Conservation (phyloP, 306 rosid genomes). For the Lathyrus aphaca region DNA sequence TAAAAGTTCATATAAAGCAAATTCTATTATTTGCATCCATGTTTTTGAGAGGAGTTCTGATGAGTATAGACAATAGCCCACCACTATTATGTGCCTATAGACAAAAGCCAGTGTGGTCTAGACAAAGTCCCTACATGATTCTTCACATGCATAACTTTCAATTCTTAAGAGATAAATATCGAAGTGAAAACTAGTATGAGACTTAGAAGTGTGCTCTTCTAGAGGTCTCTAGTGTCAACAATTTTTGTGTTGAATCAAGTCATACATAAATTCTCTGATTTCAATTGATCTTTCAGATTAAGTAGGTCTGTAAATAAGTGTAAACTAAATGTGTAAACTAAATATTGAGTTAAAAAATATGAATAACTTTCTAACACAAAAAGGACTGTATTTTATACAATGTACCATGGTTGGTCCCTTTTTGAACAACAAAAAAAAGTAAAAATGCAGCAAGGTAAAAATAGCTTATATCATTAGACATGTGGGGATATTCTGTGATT, state of each 20-base stretch:
- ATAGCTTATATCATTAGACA: slow-evolving; percentile 32
- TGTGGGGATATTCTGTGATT: slow-evolving; percentile 63
- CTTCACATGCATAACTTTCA: slow-evolving; percentile 12
- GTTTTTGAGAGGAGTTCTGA: background rate
- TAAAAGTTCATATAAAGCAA: background rate
- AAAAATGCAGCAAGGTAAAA: background rate
- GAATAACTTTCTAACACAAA: slow-evolving; percentile 22
- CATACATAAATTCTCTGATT: too few species aligned
- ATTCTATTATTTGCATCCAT: background rate
- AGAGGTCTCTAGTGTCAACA: too few species aligned
- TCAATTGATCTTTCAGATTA: too few species aligned
- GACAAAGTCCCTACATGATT: background rate
- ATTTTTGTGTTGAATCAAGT: too few species aligned
- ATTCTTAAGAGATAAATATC: too few species aligned
- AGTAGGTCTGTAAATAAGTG: too few species aligned
- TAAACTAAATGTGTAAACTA: too few species aligned
- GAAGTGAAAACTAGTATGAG: too few species aligned
- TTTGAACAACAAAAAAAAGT: slow-evolving; percentile 23
- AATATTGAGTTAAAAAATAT: background rate
- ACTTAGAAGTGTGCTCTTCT: too few species aligned
- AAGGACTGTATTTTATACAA: background rate
- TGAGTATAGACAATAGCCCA: background rate
- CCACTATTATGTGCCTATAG: background rate
- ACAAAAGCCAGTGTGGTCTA: background rate
- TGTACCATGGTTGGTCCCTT: slow-evolving; percentile 32